A percentile compares a stretch with the other conserved stretches of the same genome.
Evolutionary conservation across 2,329 filamentous ascomycete species (phyloP).

Genomic region (Rhynchosporium secalis): DNA sequence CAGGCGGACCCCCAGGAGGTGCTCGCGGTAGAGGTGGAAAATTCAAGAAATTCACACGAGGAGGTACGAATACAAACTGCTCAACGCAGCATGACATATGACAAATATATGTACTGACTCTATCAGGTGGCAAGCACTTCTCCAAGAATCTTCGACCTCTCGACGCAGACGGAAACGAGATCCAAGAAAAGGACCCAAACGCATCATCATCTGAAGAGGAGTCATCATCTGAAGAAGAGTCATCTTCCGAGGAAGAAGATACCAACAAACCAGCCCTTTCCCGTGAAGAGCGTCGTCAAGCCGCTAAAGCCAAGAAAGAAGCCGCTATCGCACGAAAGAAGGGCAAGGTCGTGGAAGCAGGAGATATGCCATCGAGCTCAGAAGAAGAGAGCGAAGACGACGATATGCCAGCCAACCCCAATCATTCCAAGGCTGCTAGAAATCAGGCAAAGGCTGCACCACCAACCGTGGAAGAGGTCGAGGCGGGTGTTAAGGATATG

Average conservation of each 20-base stretch:
- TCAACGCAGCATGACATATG: background rate
- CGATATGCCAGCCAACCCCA: slow-evolving; percentile 84
- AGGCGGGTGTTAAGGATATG: slow-evolving; percentile 58
- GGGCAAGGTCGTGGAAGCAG: slow-evolving; percentile 71
- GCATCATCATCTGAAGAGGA: slow-evolving; percentile 51
- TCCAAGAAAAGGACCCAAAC: slow-evolving; percentile 72
- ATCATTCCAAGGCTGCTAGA: slow-evolving; percentile 77
- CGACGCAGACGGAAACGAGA: slow-evolving; percentile 84
- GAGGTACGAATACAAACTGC: slow-evolving; percentile 59
- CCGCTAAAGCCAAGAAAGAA: slow-evolving; percentile 87
- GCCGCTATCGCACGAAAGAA: slow-evolving; percentile 80
- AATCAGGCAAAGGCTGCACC: slow-evolving; percentile 51
- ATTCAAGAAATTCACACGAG: slow-evolving; percentile 89
- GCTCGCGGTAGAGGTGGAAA: slow-evolving; percentile 79
- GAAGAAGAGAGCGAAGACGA: slow-evolving; percentile 58
- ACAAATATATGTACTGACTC: slow-evolving; percentile 25
- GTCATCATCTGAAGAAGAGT: slow-evolving; percentile 53
- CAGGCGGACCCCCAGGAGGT: slow-evolving; percentile 46
- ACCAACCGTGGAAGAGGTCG: slow-evolving; percentile 49
- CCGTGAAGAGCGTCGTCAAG: slow-evolving; percentile 84
- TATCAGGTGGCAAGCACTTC: slow-evolving; percentile 86
- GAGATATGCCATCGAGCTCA: slow-evolving; percentile 77
- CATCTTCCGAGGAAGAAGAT: slow-evolving; percentile 49
- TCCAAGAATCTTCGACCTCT: slow-evolving; percentile 86
- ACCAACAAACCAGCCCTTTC: slow-evolving; percentile 58